phyloP scores from a whole-genome alignment of 352 stramenopile genomes.

The Globisporangium uncinulatum region DNA sequence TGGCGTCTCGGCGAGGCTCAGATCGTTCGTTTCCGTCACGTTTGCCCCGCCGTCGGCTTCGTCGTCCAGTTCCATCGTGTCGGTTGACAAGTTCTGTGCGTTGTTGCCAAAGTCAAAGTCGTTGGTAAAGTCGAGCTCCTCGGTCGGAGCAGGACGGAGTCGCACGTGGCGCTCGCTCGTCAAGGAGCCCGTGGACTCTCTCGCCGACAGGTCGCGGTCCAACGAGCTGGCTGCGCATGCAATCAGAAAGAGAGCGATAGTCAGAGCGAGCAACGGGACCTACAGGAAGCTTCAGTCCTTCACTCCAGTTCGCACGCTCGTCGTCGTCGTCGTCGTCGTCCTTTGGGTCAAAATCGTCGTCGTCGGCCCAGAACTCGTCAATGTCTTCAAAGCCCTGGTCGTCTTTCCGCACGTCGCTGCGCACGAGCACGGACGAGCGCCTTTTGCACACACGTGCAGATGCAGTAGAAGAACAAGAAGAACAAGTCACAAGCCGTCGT shows the following conservation, averaged over 20 bases:
- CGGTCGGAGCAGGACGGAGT: conserved; percentile 10
- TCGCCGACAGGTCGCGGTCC: conserved; percentile 26
- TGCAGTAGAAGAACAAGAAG: too few species aligned
- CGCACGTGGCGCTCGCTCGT: conserved; percentile 45
- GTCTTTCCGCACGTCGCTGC: conserved; percentile 65
- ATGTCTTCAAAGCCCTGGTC: conserved; percentile 81
- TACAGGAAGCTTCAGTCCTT: too few species aligned
- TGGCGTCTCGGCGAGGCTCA: neutral
- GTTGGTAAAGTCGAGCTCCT: conserved; percentile 24
- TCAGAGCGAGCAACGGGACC: neutral
- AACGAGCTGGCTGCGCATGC: conserved; percentile 24
- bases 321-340: conserved; percentile 32
- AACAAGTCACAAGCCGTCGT: conserved; percentile 1
- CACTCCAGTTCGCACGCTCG: conserved; percentile 19
- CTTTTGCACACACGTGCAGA: conserved; percentile 14
- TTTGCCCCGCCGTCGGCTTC: conserved; percentile 6
- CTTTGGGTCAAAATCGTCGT: conserved; percentile 20
- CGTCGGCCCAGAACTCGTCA: conserved; percentile 83
- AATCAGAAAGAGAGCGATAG: conserved; percentile 3
- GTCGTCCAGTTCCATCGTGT: conserved; percentile 19
- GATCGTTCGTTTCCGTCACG: neutral
- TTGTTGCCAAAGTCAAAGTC: conserved; percentile 20
- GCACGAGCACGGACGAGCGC: conserved; percentile 50
- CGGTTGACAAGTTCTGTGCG: conserved; percentile 16
- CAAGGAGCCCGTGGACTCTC: conserved; percentile 40